Evolutionary conservation across 352 stramenopile species (phyloP), one percentile per base, ranked within the genome.

Genomic region (Globisporangium megalacanthum): DNA sequence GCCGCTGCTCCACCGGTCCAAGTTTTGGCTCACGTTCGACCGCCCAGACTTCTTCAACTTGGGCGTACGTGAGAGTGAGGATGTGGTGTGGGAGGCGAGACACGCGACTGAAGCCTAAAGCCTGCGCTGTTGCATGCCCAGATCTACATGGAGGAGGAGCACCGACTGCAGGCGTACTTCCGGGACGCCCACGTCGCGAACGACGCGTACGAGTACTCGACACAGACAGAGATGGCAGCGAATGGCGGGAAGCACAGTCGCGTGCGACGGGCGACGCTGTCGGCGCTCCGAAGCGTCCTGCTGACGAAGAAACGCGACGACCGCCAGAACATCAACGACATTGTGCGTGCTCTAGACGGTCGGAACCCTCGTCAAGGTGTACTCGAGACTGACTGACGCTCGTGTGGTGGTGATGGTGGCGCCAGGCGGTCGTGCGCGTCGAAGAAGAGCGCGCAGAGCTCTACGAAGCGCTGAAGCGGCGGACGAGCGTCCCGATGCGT

Each of bases 1-100:
- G 15, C 75, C 83, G 6, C 53, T 93, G 20, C 60, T 90, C 0
- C 75, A 93, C 63, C 72, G 83, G 17, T 89, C 83, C 49, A 90
- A 92, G 54, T 93, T 93, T 53, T 93, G 83, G 83, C 64, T 91
- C 41, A 86, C 72, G 11, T 93, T 90, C 60, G 83, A 89, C 56
- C 64, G 62, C 15, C 52, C 69, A 2, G 78, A 93, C 54, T 93
- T 89, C 36, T 89, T 93, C 57, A 86, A 80, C 53, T 72, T 93
- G 48, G 81, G 81, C 3, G 80, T 89, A 60, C 9, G 75, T 68
- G 1, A n/a, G 10, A 63, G 36, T 51, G n/a, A 17, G 14, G 4
- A 15, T 56, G 7, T 19, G 45, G 17, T 31, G 0, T n/a, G 25
- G 33, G 22, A n/a, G 13, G 49, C 37, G 14, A 19, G 39, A 45